Base-by-base conservation (phyloP, 2,329 filamentous ascomycete species). In the Nemania diffusa region DNA sequence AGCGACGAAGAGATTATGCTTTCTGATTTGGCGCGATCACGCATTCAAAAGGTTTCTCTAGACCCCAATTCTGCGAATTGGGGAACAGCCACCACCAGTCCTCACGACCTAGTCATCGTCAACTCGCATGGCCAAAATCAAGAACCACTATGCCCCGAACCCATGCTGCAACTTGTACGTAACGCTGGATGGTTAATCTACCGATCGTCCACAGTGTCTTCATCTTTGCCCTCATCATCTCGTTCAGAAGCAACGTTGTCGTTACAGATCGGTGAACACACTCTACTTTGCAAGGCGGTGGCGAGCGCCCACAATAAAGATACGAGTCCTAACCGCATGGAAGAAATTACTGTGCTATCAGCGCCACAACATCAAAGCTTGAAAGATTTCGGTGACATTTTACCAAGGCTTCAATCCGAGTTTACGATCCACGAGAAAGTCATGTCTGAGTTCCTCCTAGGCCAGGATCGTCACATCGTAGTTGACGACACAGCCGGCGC, bases 401-500 rank as follows among this genome's bases (percentile, higher is more conserved):
- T 65, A 1, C 24, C 62, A 26, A 44, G 7, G 7, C 57, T 65
- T 2, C 48, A 42, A 56, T 59, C 58, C 15, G 53, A 9, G 4
- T 57, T 46, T 40, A 2, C 1, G 0, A 32, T 65, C 5, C 5
- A 46, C 3, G 46, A 65, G 53, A 65, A 44, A 26, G 8, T 6
- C 9, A 51, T 65, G 8, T 44, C 48, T 3, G 57, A 53, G 29
- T 62, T 56, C 20, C n/a, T 7, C n/a, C n/a, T 24, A 5, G 32
- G 22, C 22, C 48, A 57, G 5, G 65, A 70, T 37, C 27, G 42
- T 42, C 37, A 40, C 6, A 56, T 74, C 11, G n/a, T 74, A 29
- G 55, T 74, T 40, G 62, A 74, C 53, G 72, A 74, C 50, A 69
- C 65, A 9, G 56, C 42, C n/a, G 67, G 63, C n/a, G 61, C 58